phyloP scores from a whole-genome alignment of 768 basidiomycete genomes.

The Lentinula detonsa region DNA sequence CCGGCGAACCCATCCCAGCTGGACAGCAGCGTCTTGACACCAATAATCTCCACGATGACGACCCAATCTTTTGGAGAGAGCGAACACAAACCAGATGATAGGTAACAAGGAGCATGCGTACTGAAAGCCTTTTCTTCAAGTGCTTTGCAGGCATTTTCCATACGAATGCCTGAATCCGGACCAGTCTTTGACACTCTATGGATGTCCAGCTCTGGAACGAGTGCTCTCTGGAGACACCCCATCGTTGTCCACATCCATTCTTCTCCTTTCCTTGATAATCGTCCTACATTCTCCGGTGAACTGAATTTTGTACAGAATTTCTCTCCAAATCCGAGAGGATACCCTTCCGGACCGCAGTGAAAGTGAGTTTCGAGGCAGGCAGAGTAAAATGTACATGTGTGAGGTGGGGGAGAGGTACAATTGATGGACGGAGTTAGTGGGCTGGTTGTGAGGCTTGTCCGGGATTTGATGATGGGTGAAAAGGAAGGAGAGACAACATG shows the following conservation, averaged over 20 bases:
- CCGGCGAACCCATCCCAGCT: slow-evolving; percentile 24
- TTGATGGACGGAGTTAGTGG: neutral
- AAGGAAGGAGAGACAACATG: neutral
- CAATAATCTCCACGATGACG: slow-evolving; percentile 29
- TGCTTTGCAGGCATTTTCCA: slow-evolving; percentile 22
- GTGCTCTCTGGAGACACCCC: slow-evolving; percentile 37
- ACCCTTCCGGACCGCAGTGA: slow-evolving; percentile 36
- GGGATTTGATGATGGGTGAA: neutral
- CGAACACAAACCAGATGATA: slow-evolving; percentile 34
- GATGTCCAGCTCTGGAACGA: slow-evolving; percentile 24
- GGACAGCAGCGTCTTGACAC: slow-evolving; percentile 22
- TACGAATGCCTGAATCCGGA: neutral
- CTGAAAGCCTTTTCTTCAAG: slow-evolving; percentile 32
- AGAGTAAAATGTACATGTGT: slow-evolving; percentile 37
- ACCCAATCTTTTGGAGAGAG: slow-evolving; percentile 28
- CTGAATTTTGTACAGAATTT: slow-evolving; percentile 34
- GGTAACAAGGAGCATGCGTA: slow-evolving; percentile 36
- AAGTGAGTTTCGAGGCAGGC: slow-evolving; percentile 38
- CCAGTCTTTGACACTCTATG: neutral
- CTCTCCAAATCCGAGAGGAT: slow-evolving; percentile 36
- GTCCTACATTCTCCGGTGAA: slow-evolving; percentile 12
- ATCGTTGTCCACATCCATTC: slow-evolving; percentile 39
- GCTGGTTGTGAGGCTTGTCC: neutral
- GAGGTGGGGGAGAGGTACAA: slow-evolving; percentile 22
- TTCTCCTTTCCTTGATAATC: slow-evolving; percentile 27